Evolutionary conservation across 2,329 filamentous ascomycete genomes (phyloP).

Genomic region (Hymenoscyphus scutula): DNA sequence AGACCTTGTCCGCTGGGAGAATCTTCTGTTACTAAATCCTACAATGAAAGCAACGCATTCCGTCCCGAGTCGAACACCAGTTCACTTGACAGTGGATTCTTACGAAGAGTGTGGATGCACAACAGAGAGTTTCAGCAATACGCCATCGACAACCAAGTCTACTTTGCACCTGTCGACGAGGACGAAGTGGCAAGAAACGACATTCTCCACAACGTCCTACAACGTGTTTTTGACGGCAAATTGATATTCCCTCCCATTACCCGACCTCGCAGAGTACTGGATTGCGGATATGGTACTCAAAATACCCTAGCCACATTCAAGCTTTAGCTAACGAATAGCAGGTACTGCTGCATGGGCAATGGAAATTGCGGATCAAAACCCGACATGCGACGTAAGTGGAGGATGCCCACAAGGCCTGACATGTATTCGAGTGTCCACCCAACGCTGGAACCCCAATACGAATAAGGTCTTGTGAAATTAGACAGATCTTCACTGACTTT

Average conservation of each 20-base stretch:
- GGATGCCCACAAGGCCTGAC: no score
- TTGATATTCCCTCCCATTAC: constrained; percentile 68
- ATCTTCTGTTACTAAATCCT: not conserved
- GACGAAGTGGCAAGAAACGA: constrained; percentile 66
- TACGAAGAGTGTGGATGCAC: constrained; percentile 58
- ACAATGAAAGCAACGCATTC: not conserved
- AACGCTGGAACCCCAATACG: no score
- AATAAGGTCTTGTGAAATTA: no score
- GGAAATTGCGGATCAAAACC: constrained; percentile 63
- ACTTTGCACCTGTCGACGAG: constrained; percentile 71
- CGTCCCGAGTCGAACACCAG: constrained; percentile 41
- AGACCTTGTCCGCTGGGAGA: not conserved
- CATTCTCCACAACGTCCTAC: constrained; percentile 61
- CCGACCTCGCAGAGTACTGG: constrained; percentile 58
- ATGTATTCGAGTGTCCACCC: no score
- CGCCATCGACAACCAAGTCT: constrained; percentile 61
- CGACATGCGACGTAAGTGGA: constrained; percentile 58
- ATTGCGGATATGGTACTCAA: constrained; percentile 67
- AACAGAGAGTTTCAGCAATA: constrained; percentile 67
- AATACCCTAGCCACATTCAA: not conserved
- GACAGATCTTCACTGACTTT: not conserved
- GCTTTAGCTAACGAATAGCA: not conserved
- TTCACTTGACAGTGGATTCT: constrained; percentile 55
- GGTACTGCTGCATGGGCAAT: constrained; percentile 55
- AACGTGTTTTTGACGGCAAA: constrained; percentile 61